Evolutionary conservation across 805 yeast species (phyloP).

Genomic region (Spathaspora gorwiae): DNA sequence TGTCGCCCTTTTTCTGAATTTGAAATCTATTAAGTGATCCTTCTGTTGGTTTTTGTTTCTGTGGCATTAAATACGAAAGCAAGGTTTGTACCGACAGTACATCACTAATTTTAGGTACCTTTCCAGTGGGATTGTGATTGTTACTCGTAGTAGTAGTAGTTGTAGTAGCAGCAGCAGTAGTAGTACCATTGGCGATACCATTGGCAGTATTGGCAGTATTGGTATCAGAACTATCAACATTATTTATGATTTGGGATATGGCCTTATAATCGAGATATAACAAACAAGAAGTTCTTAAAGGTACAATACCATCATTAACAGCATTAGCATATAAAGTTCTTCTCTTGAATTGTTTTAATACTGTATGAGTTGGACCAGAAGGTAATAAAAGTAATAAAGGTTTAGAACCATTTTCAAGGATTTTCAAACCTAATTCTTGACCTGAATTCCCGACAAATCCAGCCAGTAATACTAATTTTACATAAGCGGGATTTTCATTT

Average conservation of each 20-base stretch:
- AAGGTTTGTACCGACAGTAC: conserved; percentile 33
- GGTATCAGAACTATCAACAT: background rate
- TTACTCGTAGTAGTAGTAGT: no score
- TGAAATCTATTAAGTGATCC: conserved; percentile 15
- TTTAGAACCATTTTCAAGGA: conserved; percentile 37
- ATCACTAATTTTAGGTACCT: conserved; percentile 15
- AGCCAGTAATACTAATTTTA: conserved; percentile 75
- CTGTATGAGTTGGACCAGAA: conserved; percentile 62
- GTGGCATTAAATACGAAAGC: conserved; percentile 39
- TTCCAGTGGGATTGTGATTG: background rate
- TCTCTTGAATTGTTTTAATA: conserved; percentile 58
- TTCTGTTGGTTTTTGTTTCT: conserved; percentile 22
- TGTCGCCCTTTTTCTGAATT: conserved; percentile 13
- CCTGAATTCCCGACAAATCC: conserved; percentile 95
- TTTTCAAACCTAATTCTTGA: conserved; percentile 72
- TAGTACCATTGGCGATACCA: conserved; percentile 8
- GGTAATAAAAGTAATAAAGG: conserved; percentile 78
- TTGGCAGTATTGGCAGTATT: background rate
- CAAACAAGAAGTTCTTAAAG: conserved; percentile 83
- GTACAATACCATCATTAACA: conserved; percentile 92
- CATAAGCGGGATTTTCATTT: conserved; percentile 81
- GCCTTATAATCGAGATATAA: conserved; percentile 84
- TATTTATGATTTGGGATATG: conserved; percentile 18
- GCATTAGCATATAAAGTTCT: conserved; percentile 88
- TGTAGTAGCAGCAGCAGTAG: conserved; percentile 8